These are phyloP conservation scores for Lodderomyces orthopsilosis DNA, from an alignment of 1,139 yeast species.

Conservation along the genomic window DNA sequence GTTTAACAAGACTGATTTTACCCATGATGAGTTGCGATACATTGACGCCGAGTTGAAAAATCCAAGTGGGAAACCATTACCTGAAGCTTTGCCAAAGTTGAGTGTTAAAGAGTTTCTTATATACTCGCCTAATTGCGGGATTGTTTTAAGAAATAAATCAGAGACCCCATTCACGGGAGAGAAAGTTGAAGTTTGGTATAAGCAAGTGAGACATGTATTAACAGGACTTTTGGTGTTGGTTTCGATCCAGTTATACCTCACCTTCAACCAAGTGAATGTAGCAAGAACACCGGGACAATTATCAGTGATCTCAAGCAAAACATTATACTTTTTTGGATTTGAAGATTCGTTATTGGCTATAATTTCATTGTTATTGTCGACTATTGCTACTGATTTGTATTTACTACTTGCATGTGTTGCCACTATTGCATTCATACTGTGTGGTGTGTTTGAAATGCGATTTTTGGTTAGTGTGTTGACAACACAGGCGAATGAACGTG, in stretches of 20 bases:
- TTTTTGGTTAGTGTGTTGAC: conserved; percentile 68
- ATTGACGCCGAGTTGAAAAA: conserved; percentile 69
- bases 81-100: conserved; percentile 51
- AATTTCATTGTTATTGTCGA: conserved; percentile 57
- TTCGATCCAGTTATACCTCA: conserved; percentile 28
- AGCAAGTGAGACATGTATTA: conserved; percentile 43
- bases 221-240: conserved; percentile 48
- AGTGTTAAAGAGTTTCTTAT: conserved; percentile 53
- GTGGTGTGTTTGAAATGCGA: conserved; percentile 65
- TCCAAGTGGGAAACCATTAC: conserved; percentile 78
- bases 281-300: conserved; percentile 80
- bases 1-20: conserved; percentile 55
- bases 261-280: conserved; percentile 60
- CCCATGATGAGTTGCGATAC: conserved; percentile 49
- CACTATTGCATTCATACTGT: conserved; percentile 64
- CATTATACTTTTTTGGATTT: conserved; percentile 60
- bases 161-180: conserved; percentile 47
- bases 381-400: conserved; percentile 54
- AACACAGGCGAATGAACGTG: conserved; percentile 73
- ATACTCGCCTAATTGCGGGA: conserved; percentile 89
- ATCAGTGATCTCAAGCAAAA: conserved; percentile 32
- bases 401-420: conserved; percentile 69
- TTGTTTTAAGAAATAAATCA: conserved; percentile 40
- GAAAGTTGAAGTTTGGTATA: conserved; percentile 49
- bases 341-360: conserved; percentile 74